Conservation (phyloP, 768 basidiomycete genomes). For the Russula virescens region DNA sequence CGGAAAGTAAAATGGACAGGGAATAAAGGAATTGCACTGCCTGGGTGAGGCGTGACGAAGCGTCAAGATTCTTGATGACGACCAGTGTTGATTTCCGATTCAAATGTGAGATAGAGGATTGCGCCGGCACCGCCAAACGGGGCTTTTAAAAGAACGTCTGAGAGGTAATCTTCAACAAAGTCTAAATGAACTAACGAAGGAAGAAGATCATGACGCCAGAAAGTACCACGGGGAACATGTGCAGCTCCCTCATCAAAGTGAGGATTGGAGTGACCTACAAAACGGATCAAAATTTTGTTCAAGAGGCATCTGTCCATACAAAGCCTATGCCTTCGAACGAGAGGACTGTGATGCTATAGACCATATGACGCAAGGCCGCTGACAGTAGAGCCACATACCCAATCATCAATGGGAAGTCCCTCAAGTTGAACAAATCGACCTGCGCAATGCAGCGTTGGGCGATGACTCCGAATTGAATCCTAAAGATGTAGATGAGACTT, state of each 20-base stretch:
- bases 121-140: slow-evolving; percentile 85
- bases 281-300: slow-evolving; percentile 1
- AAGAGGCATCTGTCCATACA: slow-evolving; percentile 34
- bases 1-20: slow-evolving; percentile 87
- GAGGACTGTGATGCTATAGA: slow-evolving; percentile 75
- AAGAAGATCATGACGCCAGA: slow-evolving; percentile 89
- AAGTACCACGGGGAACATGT: slow-evolving; percentile 83
- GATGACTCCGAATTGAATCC: slow-evolving; percentile 75
- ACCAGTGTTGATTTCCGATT: slow-evolving; percentile 85
- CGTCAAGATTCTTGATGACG: slow-evolving; percentile 89
- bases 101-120: slow-evolving; percentile 85
- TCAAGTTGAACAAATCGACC: slow-evolving; percentile 75
- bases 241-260: slow-evolving; percentile 93
- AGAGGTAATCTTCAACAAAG: too few relatives aligned
- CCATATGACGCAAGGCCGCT: slow-evolving; percentile 13
- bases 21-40: slow-evolving; percentile 85
- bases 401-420: too few relatives aligned
- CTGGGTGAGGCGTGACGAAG: slow-evolving; percentile 67
- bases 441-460: slow-evolving; percentile 66
- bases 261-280: slow-evolving; percentile 87
- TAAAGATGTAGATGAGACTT: slow-evolving; percentile 79
- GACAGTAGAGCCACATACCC: too few relatives aligned
- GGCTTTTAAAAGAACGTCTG: slow-evolving; percentile 36
- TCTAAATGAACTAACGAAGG: slow-evolving; percentile 41
- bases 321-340: too few relatives aligned